phyloP scores from a whole-genome alignment of 495 filamentous ascomycete genomes.

The Aspergillus olivimuriae region DNA sequence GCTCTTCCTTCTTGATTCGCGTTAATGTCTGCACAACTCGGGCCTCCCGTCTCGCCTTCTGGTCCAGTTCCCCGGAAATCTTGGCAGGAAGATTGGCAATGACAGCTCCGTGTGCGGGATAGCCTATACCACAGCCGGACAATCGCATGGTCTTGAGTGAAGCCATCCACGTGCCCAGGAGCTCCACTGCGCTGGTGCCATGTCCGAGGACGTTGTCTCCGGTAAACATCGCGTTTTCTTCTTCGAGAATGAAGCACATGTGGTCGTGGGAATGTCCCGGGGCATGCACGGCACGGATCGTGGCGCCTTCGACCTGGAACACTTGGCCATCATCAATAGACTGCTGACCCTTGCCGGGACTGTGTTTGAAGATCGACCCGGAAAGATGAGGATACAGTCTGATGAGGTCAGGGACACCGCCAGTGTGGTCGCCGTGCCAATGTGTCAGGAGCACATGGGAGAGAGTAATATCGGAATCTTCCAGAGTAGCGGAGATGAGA shows the following conservation, averaged over 20 bases:
- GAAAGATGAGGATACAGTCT: conserved; percentile 52
- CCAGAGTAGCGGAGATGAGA: too few relatives aligned
- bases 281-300: conserved; percentile 64
- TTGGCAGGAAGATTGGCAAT: conserved; percentile 58
- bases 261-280: conserved; percentile 89
- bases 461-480: too few relatives aligned
- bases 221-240: conserved; percentile 85
- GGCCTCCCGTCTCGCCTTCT: background rate
- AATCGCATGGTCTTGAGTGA: conserved; percentile 65
- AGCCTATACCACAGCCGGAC: conserved; percentile 62
- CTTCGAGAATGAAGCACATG: conserved; percentile 61
- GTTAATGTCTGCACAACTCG: background rate
- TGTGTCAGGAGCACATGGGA: conserved; percentile 75
- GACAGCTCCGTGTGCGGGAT: conserved; percentile 82
- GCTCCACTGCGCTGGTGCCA: conserved; percentile 88
- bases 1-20: background rate
- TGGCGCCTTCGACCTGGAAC: conserved; percentile 71
- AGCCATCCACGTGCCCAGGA: conserved; percentile 64
- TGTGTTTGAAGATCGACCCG: conserved; percentile 45
- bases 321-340: conserved; percentile 63
- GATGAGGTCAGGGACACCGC: conserved; percentile 64
- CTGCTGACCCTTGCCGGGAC: conserved; percentile 30
- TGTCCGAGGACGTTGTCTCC: conserved; percentile 94
- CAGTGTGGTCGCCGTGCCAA: conserved; percentile 82
- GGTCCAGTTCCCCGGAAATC: conserved; percentile 47